Evolutionary conservation across 352 stramenopile genomes (phyloP).

Genomic region (Phytophthora vignae): DNA sequence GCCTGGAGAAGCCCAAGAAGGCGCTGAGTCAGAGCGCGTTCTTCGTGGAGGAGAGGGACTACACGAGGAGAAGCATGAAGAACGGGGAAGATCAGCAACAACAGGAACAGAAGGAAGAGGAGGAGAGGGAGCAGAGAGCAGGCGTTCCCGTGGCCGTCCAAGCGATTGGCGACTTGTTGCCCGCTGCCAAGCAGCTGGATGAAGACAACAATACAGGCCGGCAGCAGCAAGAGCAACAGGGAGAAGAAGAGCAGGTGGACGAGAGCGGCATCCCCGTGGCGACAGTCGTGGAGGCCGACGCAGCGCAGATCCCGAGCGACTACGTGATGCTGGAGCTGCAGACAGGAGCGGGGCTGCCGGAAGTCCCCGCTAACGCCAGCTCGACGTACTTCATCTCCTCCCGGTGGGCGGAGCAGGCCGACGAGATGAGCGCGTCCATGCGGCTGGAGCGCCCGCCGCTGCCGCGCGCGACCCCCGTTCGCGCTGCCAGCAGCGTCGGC

Average conservation of each 20-base stretch:
- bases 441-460: constrained; percentile 39
- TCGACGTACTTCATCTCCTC: constrained; percentile 89
- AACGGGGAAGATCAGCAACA: constrained; percentile 13
- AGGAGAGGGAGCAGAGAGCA: constrained; percentile 10
- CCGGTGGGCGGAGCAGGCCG: constrained; percentile 78
- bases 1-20: constrained; percentile 32
- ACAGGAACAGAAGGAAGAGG: neutral
- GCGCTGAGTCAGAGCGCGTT: constrained; percentile 52
- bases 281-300: constrained; percentile 52
- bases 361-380: constrained; percentile 36
- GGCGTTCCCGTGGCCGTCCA: constrained; percentile 28
- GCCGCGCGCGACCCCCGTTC: constrained; percentile 23
- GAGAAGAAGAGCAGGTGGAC: constrained; percentile 24
- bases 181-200: constrained; percentile 42
- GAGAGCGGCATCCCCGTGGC: constrained; percentile 62
- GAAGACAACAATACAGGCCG: constrained; percentile 6
- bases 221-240: constrained; percentile 9
- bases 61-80: constrained; percentile 39
- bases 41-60: constrained; percentile 63
- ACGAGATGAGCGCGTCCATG: constrained; percentile 82
- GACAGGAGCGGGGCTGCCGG: constrained; percentile 61
- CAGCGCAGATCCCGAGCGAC: constrained; percentile 61
- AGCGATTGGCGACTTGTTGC: constrained; percentile 21
- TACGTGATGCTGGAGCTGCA: constrained; percentile 88
- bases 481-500: constrained; percentile 17